These are phyloP conservation scores for Aureobasidium sp. DNA, from an alignment of 2,329 filamentous ascomycete genomes.

Conservation along the genomic window DNA sequence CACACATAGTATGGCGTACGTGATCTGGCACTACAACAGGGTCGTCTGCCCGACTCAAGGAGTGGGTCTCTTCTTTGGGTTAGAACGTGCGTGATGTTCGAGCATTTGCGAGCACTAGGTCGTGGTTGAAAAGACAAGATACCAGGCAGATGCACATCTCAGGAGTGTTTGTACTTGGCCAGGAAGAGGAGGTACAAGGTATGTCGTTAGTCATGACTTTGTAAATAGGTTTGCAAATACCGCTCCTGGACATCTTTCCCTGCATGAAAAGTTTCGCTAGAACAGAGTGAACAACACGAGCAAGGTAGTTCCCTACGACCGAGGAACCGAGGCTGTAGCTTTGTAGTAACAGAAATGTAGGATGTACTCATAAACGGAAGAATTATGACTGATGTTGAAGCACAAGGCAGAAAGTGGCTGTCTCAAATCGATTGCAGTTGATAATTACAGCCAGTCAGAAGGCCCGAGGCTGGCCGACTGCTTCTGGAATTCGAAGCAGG, in stretches of 20 bases:
- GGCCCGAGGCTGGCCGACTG: constrained; percentile 69
- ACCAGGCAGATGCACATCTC: constrained; percentile 67
- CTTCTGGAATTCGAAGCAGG: constrained; percentile 55
- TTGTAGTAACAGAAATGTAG: not conserved
- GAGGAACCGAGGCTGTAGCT: constrained; percentile 1
- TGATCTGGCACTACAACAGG: constrained; percentile 43
- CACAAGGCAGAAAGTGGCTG: not conserved
- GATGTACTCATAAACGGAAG: not conserved
- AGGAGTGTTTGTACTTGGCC: constrained; percentile 56
- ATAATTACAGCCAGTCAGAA: constrained; percentile 53
- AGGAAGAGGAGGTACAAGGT: not conserved
- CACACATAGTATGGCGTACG: constrained; percentile 21
- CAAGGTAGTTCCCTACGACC: not conserved
- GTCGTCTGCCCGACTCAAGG: constrained; percentile 65
- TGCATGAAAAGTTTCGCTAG: not conserved
- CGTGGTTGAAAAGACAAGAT: constrained; percentile 60
- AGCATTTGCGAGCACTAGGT: constrained; percentile 59
- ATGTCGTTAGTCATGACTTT: not conserved
- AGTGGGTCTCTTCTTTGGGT: constrained; percentile 68
- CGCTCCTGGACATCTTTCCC: not conserved
- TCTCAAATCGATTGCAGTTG: not conserved
- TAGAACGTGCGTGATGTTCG: constrained; percentile 61
- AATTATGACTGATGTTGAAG: not conserved
- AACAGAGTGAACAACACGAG: not conserved
- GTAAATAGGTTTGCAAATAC: not conserved